Base-by-base conservation (phyloP, 768 basidiomycete species). In the Clathrus columnatus region DNA sequence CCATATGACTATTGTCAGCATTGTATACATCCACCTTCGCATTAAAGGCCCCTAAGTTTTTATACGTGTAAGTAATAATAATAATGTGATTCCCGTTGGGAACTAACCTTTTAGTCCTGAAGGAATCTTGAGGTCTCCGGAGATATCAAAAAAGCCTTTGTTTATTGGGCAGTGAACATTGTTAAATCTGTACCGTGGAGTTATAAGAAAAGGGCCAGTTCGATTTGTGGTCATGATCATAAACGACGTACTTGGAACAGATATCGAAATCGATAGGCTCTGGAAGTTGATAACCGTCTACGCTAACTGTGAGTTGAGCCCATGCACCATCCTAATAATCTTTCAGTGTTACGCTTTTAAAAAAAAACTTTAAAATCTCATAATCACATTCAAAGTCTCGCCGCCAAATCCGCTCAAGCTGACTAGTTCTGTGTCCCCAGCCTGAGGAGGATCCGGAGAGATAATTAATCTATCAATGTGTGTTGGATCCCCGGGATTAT, bases 391-490 rank as follows among this genome's bases (percentile, higher is more conserved):
- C 36, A 36, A 36, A 36, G 10, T 11, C n/a, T 14, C 36, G 36
- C 36, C n/a, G 36, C 36, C n/a, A n/a, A 14, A 36, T 36, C 83
- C 94, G 4, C 72, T 72, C 17, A 87, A 93, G 4, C 71, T 84
- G 59, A 99, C 84, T 17, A 90, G 92, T 62, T 98, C 70, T 61
- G 91, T 78, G 64, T 89, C 62, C 4, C 95, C 95, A 4, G 93
- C 89, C 61, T 81, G 65, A 1, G 95, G 95, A 30, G 95, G 93
- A 64, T 96, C 90, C 0, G 95, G 95, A 10, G 71, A 76, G 41
- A 97, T 74, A 2, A 65, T 56, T 56, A 96, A 84, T 20, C 79
- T 84, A n/a, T 87, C 63, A 52, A 96, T 72, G 61, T 84, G 77
- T 56, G 90, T 66, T 2, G 71, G 59, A 57, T 84, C 76, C n/a